Evolutionary conservation across 2,329 filamentous ascomycete genomes (phyloP).

Genomic region (Apiospora pterosperma): DNA sequence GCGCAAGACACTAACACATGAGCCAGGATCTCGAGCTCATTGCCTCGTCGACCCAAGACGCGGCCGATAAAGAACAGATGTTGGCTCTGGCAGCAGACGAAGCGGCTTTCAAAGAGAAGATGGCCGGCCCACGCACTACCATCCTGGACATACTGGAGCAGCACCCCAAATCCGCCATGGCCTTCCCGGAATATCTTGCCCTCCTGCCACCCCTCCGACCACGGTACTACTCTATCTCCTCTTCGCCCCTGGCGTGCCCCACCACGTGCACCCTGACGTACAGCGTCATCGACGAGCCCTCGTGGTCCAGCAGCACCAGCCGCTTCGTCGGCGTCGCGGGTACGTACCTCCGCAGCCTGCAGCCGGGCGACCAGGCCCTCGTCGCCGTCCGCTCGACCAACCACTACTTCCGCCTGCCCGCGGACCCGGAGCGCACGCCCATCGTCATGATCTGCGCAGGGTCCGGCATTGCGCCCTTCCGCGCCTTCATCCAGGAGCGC

Average conservation of each 20-base stretch:
- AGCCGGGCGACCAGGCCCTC: slow-evolving; percentile 11
- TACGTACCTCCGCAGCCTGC: slow-evolving; percentile 34
- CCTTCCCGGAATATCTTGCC: slow-evolving; percentile 37
- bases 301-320: slow-evolving; percentile 17
- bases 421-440: slow-evolving; percentile 21
- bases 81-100: slow-evolving; percentile 6
- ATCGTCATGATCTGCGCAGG: slow-evolving; percentile 29
- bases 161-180: slow-evolving; percentile 36
- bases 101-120: slow-evolving; percentile 30
- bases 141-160: slow-evolving; percentile 24
- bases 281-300: slow-evolving; percentile 44
- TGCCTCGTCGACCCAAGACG: slow-evolving; percentile 10
- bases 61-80: slow-evolving; percentile 9
- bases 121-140: slow-evolving; percentile 44
- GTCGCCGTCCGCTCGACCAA: slow-evolving; percentile 11
- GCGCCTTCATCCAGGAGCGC: slow-evolving; percentile 44
- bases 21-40: not conserved
- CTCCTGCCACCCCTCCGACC: slow-evolving; percentile 62
- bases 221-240: slow-evolving; percentile 59
- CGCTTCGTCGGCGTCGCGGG: slow-evolving; percentile 37
- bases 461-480: slow-evolving; percentile 44
- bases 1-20: not conserved
- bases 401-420: slow-evolving; percentile 20
- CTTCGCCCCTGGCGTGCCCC: slow-evolving; percentile 45
- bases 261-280: slow-evolving; percentile 50